phyloP scores from a whole-genome alignment of 2,329 filamentous ascomycete species.

The Aspergillus quadrilineatus region DNA sequence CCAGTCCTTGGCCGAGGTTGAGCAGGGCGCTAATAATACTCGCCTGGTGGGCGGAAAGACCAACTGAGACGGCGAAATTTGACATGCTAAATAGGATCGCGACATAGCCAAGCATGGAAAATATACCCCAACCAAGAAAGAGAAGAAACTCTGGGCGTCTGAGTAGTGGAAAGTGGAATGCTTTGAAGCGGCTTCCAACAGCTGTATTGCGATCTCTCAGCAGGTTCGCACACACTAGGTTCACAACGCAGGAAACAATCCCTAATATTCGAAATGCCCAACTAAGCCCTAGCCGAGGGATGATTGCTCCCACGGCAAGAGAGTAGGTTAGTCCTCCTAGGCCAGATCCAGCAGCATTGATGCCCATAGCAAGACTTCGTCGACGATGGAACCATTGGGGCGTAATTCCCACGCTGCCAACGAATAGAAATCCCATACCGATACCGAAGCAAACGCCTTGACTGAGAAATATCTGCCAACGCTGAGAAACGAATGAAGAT shows the following conservation, averaged over 20 bases:
- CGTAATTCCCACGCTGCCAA: constrained; percentile 55
- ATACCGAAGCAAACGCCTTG: constrained; percentile 63
- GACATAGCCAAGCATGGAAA: constrained; percentile 66
- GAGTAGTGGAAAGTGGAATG: constrained; percentile 56
- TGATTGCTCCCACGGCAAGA: constrained; percentile 58
- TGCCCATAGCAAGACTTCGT: constrained; percentile 60
- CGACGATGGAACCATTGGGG: constrained; percentile 63
- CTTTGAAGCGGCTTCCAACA: constrained; percentile 52
- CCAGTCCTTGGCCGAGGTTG: constrained; percentile 60
- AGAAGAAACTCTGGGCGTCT: constrained; percentile 56
- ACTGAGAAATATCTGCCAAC: constrained; percentile 61
- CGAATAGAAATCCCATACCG: constrained; percentile 63
- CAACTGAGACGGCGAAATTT: constrained; percentile 60
- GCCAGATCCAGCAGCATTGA: constrained; percentile 59
- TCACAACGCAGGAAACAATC: constrained; percentile 54
- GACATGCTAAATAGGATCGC: constrained; percentile 64
- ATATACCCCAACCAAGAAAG: constrained; percentile 58
- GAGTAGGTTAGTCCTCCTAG: constrained; percentile 61
- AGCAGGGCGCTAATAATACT: constrained; percentile 61
- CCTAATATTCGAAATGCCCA: constrained; percentile 64
- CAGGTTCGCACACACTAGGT: constrained; percentile 54
- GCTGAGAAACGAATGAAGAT: constrained; percentile 55
- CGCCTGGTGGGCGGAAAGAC: constrained; percentile 59
- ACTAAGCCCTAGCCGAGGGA: constrained; percentile 54
- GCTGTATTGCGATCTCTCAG: constrained; percentile 59